Conservation (phyloP, 345 rosid species). For the Linum usitatissimum region DNA sequence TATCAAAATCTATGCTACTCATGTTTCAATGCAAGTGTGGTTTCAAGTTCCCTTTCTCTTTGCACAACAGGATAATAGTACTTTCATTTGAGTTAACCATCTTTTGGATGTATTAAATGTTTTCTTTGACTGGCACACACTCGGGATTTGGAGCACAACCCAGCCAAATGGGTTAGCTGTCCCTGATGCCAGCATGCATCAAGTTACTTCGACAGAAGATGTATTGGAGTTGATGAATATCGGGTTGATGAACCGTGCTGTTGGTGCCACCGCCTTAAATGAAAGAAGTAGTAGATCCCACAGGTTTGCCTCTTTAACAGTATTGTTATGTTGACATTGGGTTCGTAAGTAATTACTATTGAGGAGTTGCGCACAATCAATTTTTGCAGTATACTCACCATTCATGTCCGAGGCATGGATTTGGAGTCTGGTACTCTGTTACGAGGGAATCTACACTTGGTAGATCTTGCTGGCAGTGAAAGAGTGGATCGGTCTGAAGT, state of each 20-base stretch:
- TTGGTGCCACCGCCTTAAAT: constrained; percentile 86
- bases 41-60: no score
- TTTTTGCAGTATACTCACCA: constrained; percentile 74
- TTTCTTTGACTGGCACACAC: constrained; percentile 80
- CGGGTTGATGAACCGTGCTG: constrained; percentile 74
- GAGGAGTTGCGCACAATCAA: constrained; percentile 1
- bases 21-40: no score
- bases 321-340: constrained; percentile 4
- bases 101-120: neutral
- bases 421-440: constrained; percentile 55
- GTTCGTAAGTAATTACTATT: neutral
- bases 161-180: constrained; percentile 98
- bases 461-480: constrained; percentile 99
- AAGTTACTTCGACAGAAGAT: constrained; percentile 69
- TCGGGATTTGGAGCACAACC: constrained; percentile 91
- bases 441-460: constrained; percentile 77
- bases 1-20: no score
- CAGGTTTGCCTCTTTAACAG: constrained; percentile 37
- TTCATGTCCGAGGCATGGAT: constrained; percentile 79
- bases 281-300: constrained; percentile 99
- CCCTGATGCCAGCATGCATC: constrained; percentile 91
- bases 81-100: neutral
- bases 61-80: no score
- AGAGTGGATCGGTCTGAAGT: constrained; percentile 96
- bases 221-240: constrained; percentile 78